These are phyloP conservation scores for Pulveroboletus frians DNA, from an alignment of 768 basidiomycete genomes.

Conservation along the genomic window DNA sequence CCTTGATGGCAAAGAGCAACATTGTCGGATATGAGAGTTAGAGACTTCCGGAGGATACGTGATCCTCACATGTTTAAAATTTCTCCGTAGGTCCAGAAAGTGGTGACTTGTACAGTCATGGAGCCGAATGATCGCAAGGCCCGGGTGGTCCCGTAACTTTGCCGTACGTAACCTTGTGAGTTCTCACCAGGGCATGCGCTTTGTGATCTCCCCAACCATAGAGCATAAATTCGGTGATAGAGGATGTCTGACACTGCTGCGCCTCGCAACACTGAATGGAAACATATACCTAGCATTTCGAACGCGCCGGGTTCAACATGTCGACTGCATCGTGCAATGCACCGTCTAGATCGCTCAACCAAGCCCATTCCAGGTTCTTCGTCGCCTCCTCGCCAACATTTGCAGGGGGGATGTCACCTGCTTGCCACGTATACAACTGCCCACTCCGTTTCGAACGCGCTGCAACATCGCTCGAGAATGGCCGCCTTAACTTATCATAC, in stretches of 20 bases:
- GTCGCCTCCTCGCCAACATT: slow-evolving; percentile 39
- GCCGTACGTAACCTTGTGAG: no score
- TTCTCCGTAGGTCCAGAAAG: not conserved
- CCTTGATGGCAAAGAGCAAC: slow-evolving; percentile 10
- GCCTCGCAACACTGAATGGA: no score
- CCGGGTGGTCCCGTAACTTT: no score
- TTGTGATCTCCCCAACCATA: no score
- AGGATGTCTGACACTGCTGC: no score
- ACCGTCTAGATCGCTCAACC: slow-evolving; percentile 22
- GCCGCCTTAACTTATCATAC: slow-evolving; percentile 49
- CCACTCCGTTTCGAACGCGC: slow-evolving; percentile 19
- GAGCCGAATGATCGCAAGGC: not conserved
- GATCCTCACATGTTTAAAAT: not conserved
- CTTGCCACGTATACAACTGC: slow-evolving; percentile 15
- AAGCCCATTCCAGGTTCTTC: slow-evolving; percentile 55
- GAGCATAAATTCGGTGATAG: no score
- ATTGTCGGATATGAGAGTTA: not conserved
- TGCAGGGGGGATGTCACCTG: slow-evolving; percentile 27
- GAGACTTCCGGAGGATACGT: slow-evolving; percentile 8
- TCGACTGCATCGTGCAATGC: slow-evolving; percentile 15
- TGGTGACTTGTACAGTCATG: not conserved
- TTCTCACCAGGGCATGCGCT: no score
- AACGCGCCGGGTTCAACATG: slow-evolving; percentile 8
- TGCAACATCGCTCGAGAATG: slow-evolving; percentile 36
- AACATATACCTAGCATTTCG: not conserved